phyloP scores from a whole-genome alignment of 805 yeast species.

The Candida pini region DNA sequence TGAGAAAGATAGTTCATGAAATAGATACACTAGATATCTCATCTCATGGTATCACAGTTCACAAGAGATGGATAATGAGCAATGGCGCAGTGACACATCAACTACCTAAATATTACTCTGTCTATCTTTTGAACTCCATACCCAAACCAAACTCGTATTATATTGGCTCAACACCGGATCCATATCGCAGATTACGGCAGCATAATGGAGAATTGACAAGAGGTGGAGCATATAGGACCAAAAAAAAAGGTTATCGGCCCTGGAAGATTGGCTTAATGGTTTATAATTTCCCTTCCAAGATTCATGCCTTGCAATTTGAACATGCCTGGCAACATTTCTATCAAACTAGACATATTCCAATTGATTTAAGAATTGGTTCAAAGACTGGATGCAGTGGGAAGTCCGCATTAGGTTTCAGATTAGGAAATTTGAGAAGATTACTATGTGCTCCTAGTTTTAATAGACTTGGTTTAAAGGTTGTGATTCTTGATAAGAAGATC shows the following conservation, averaged over 20 bases:
- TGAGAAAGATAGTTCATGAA: not conserved
- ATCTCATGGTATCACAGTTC: no score
- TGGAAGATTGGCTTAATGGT: conserved; percentile 67
- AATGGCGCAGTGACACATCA: not conserved
- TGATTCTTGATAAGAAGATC: conserved; percentile 34
- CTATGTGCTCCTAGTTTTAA: conserved; percentile 38
- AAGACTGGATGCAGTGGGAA: conserved; percentile 34
- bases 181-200: conserved; percentile 59
- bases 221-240: conserved; percentile 72
- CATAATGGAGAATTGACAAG: conserved; percentile 63
- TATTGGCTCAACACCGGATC: conserved; percentile 81
- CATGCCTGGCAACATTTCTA: conserved; percentile 80
- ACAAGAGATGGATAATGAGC: no score
- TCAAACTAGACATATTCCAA: conserved; percentile 53
- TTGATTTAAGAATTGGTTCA: conserved; percentile 33
- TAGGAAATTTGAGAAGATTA: conserved; percentile 44
- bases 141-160: conserved; percentile 57
- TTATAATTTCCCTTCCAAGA: conserved; percentile 65
- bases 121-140: conserved; percentile 60
- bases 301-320: conserved; percentile 73
- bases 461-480: conserved; percentile 39
- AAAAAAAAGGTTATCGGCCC: conserved; percentile 52
- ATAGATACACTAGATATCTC: no score
- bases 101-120: conserved; percentile 53
- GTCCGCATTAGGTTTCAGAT: conserved; percentile 36